phyloP scores from a whole-genome alignment of 2,329 filamentous ascomycete genomes.

The Didymella arachidicola region DNA sequence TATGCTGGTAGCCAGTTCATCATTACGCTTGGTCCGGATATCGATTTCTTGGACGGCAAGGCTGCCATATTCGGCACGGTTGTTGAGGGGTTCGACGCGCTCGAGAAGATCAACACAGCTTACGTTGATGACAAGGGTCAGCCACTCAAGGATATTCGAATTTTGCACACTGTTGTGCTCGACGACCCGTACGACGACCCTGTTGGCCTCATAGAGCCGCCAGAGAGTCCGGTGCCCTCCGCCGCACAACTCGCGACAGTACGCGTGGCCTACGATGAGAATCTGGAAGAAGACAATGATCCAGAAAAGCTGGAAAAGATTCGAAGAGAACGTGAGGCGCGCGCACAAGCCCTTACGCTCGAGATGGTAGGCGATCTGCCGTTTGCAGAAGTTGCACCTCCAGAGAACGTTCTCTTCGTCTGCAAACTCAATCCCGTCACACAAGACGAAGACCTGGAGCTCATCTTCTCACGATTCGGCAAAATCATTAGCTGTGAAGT shows the following conservation, averaged over 20 bases:
- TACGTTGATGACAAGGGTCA: slow-evolving; percentile 87
- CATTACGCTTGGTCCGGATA: slow-evolving; percentile 85
- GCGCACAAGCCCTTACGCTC: slow-evolving; percentile 90
- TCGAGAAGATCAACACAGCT: slow-evolving; percentile 91
- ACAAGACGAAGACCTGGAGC: slow-evolving; percentile 88
- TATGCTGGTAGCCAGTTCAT: slow-evolving; percentile 93
- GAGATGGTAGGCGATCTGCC: slow-evolving; percentile 98
- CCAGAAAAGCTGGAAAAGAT: slow-evolving; percentile 81
- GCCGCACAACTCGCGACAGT: slow-evolving; percentile 89
- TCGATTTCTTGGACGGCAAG: slow-evolving; percentile 90
- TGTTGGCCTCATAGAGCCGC: slow-evolving; percentile 75
- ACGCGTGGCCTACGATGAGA: slow-evolving; percentile 88
- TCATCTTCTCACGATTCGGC: slow-evolving; percentile 97
- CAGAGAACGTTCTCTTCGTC: slow-evolving; percentile 96
- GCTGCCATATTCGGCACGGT: slow-evolving; percentile 96
- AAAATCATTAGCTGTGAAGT: slow-evolving; percentile 96
- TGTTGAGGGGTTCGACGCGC: slow-evolving; percentile 90
- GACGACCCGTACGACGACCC: slow-evolving; percentile 94
- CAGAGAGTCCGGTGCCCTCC: slow-evolving; percentile 79
- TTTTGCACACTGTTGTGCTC: slow-evolving; percentile 89
- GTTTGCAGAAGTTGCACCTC: slow-evolving; percentile 96
- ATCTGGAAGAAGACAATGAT: slow-evolving; percentile 78
- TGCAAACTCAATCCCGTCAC: slow-evolving; percentile 99
- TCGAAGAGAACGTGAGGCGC: slow-evolving; percentile 86
- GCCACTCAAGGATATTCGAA: slow-evolving; percentile 91